Percentiles rank a stretch among this genome's conserved stretches.
Conservation (phyloP, 2,329 filamentous ascomycete genomes). For the Phialemoniopsis sp. region DNA sequence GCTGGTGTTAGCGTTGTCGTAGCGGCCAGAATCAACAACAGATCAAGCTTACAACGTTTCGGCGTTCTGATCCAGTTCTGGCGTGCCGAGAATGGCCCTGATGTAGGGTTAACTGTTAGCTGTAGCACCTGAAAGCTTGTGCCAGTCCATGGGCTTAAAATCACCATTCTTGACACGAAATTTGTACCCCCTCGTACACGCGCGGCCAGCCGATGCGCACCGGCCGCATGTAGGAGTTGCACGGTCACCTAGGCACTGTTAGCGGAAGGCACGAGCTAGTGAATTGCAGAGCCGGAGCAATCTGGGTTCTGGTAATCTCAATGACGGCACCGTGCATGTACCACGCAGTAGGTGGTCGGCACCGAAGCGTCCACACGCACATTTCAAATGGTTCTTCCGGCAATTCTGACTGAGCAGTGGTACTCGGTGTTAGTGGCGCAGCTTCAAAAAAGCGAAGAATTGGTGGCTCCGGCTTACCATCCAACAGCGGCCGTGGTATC, state of each 20-base stretch:
- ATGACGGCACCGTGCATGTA: no score
- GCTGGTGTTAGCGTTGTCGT: conserved; percentile 3
- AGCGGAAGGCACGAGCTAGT: not conserved
- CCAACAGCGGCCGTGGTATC: no score
- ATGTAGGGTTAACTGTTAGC: no score
- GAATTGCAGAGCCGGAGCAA: no score
- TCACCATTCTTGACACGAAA: conserved; percentile 21
- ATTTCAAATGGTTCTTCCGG: conserved; percentile 42
- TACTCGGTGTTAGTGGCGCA: no score
- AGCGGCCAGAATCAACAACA: not conserved
- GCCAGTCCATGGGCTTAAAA: no score
- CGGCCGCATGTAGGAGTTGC: conserved; percentile 24
- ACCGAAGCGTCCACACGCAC: conserved; percentile 21
- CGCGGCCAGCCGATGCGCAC: conserved; percentile 16
- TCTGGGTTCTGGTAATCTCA: no score
- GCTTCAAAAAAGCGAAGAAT: no score
- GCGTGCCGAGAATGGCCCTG: conserved; percentile 19
- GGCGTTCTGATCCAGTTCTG: conserved; percentile 28
- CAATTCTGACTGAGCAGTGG: conserved; percentile 32
- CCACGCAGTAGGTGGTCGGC: no score
- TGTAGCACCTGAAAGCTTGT: no score
- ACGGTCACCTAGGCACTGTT: conserved; percentile 29
- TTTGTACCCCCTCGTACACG: conserved; percentile 24
- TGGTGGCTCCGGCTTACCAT: no score
- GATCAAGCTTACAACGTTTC: conserved; percentile 16